Evolutionary conservation across 148 eudicot species (phyloP).

Genomic region (Mesembryanthemum crystallinum): DNA sequence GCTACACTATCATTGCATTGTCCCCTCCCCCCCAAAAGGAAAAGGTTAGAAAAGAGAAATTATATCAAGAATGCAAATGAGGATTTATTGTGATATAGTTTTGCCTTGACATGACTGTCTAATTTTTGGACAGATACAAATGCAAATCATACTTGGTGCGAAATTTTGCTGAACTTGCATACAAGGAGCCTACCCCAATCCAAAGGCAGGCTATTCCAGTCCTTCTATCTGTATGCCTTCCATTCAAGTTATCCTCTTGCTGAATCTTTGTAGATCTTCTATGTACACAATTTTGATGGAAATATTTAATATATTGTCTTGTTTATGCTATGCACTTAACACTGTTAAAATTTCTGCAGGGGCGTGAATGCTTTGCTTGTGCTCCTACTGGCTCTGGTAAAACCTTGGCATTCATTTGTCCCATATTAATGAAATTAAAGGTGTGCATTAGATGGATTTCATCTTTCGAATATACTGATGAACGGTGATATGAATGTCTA

Average conservation of each 20-base stretch:
- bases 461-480: slow-evolving; percentile 10
- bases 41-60: not conserved
- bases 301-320: not conserved
- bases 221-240: slow-evolving; percentile 87
- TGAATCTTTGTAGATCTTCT: slow-evolving; percentile 15
- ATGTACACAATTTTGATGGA: not conserved
- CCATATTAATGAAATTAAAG: slow-evolving; percentile 86
- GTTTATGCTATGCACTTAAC: not conserved
- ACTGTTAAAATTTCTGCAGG: slow-evolving; percentile 35
- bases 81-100: no score
- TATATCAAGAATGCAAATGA: not conserved
- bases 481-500: slow-evolving; percentile 4
- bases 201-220: slow-evolving; percentile 99
- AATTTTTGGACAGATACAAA: slow-evolving; percentile 48
- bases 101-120: not conserved
- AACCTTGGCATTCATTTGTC: slow-evolving; percentile 90
- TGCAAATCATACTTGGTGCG: slow-evolving; percentile 66
- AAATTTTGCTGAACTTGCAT: slow-evolving; percentile 76
- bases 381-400: slow-evolving; percentile 99
- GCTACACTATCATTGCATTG: not conserved
- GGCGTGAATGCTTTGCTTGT: slow-evolving; percentile 94
- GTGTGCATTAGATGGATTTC: slow-evolving; percentile 32
- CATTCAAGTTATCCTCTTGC: slow-evolving; percentile 27
- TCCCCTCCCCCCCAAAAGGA: not conserved
- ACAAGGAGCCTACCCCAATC: slow-evolving; percentile 87